Conservation (phyloP, 1,284 basidiomycete species). For the Cryptococcus maquisensis region DNA sequence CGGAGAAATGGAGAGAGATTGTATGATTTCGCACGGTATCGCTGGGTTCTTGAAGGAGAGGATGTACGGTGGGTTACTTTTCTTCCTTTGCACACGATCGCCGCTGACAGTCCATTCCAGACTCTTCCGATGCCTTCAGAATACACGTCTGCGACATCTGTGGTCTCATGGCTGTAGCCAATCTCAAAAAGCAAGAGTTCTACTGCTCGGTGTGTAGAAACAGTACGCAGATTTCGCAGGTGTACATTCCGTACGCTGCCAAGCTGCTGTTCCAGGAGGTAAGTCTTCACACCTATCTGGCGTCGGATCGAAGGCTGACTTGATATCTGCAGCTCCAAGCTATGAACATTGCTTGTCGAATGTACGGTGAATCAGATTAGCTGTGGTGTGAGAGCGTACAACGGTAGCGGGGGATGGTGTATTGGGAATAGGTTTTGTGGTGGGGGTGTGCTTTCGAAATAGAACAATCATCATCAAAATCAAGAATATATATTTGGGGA, state of each 20-base stretch:
- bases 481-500: too few species aligned
- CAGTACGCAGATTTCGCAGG: conserved; percentile 85
- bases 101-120: conserved; percentile 6
- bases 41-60: conserved; percentile 96
- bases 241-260: conserved; percentile 87
- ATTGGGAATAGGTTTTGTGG: not conserved
- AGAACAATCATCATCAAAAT: not conserved
- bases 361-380: conserved; percentile 38
- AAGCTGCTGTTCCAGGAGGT: conserved; percentile 40
- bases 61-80: conserved; percentile 63
- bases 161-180: conserved; percentile 90
- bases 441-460: not conserved
- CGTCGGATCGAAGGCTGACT: not conserved
- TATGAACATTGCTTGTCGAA: conserved; percentile 45
- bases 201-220: conserved; percentile 75
- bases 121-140: conserved; percentile 81
- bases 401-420: not conserved
- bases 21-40: conserved; percentile 99
- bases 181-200: conserved; percentile 61
- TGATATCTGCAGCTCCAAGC: conserved; percentile 15
- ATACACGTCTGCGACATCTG: conserved; percentile 95
- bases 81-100: conserved; percentile 5
- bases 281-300: conserved; percentile 6
- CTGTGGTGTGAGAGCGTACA: not conserved
- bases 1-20: conserved; percentile 97